Evolutionary conservation across 2,329 filamentous ascomycete species (phyloP).

Genomic region (Beauveria scarabaeidicola): DNA sequence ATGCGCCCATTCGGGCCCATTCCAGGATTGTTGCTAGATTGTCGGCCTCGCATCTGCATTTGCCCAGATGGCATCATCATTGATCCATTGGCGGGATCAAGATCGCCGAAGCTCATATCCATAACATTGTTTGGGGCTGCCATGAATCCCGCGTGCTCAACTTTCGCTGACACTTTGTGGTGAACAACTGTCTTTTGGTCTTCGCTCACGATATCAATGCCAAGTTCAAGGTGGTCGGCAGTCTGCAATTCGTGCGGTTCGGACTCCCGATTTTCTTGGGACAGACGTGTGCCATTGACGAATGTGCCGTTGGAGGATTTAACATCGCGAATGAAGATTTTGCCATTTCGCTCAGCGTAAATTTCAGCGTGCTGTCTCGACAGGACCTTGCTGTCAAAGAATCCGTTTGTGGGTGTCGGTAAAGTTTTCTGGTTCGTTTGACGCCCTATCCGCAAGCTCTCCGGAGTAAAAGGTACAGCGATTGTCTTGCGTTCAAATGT

Average conservation of each 20-base stretch:
- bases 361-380: conserved; percentile 95
- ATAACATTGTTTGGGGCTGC: conserved; percentile 66
- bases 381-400: conserved; percentile 95
- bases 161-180: conserved; percentile 94
- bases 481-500: conserved; percentile 98
- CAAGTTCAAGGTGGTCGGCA: conserved; percentile 84
- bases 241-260: conserved; percentile 90
- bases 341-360: conserved; percentile 76
- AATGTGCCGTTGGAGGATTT: conserved; percentile 99
- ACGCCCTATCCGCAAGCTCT: conserved; percentile 86
- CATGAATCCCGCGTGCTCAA: conserved; percentile 87
- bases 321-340: conserved; percentile 92
- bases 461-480: conserved; percentile 83
- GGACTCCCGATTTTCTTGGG: conserved; percentile 90
- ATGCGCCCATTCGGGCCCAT: conserved; percentile 54
- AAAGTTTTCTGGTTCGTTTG: conserved; percentile 97
- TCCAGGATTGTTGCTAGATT: conserved; percentile 59
- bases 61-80: conserved; percentile 64
- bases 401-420: conserved; percentile 84
- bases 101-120: conserved; percentile 85
- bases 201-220: conserved; percentile 97
- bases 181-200: conserved; percentile 98
- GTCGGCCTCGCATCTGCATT: conserved; percentile 62
- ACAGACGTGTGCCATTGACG: conserved; percentile 84
- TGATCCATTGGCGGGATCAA: conserved; percentile 70